Evolutionary conservation across 371 early-diverging fungal species (phyloP), one percentile per base, ranked within the genome.

Genomic region (Mucor piriformis): DNA sequence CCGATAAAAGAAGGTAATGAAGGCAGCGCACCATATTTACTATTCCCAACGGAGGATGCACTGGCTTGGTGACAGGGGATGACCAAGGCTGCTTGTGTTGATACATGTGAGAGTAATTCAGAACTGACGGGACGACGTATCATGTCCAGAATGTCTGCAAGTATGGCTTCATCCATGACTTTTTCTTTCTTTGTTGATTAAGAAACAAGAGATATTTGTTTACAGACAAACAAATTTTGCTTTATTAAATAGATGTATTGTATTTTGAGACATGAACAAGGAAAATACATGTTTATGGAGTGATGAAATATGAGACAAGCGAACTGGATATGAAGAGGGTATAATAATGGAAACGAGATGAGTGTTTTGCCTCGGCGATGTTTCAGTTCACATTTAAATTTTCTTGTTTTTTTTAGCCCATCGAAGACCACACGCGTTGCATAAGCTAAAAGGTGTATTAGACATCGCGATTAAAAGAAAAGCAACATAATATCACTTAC

Each of bases 371-470:
- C 46, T 46, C 46, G 46, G 46, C 7, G 18, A 24, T n/a, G 58
- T 52, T 59, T 59, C 49, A 50, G 62, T 57, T 57, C 54, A 54
- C 25, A 33, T 57, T 58, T 42, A 49, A 58, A 66, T 61, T 15
- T 63, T 65, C 46, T 62, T 63, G 37, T 55, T 62, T 55, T 54
- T 67, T 38, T 67, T 67, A 20, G 63, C 55, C 67, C 74, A 79
- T 50, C 79, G 57, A 37, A 81, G 67, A 15, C 81, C 81, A 48
- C 81, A 81, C 7, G 81, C 78, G 53, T 81, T 81, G 49, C 76
- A 77, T 47, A 81, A 55, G 3, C 81, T 67, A 42, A 10, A 35
- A 42, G 13, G 0, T n/a, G 16, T 4, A 44, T 12, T 6, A 55
- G 8, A 52, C n/a, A n/a, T n/a, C n/a, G n/a, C n/a, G n/a, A n/a